Evolutionary conservation across 192 early-diverging fungal genomes (phyloP).

Genomic region (Spinellus fusiger): DNA sequence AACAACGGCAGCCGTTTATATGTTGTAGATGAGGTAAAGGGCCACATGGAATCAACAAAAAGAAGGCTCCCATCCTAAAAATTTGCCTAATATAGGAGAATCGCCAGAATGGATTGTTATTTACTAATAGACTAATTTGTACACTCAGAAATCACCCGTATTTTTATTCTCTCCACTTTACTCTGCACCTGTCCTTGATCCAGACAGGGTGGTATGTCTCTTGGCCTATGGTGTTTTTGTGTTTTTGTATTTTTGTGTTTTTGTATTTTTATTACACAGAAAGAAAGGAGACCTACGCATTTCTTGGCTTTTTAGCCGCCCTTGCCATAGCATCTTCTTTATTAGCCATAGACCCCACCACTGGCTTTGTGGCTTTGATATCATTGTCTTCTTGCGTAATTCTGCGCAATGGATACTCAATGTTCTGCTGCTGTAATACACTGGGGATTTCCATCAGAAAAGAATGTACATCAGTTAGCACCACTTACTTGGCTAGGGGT

Average conservation of each 20-base stretch:
- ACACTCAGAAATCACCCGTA: too few relatives aligned
- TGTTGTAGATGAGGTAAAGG: too few relatives aligned
- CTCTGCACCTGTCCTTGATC: too few relatives aligned
- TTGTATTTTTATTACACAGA: background rate
- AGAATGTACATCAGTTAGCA: background rate
- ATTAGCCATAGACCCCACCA: constrained; percentile 6
- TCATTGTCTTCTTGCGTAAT: constrained; percentile 53
- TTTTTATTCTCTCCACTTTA: too few relatives aligned
- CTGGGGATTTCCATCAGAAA: constrained; percentile 21
- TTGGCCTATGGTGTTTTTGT: background rate
- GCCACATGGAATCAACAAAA: too few relatives aligned
- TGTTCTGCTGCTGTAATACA: constrained; percentile 38
- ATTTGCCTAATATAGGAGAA: too few relatives aligned
- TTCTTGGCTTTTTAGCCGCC: constrained; percentile 26
- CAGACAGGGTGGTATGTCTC: too few relatives aligned
- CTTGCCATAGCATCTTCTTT: constrained; percentile 20
- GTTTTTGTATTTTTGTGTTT: background rate
- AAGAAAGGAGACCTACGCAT: background rate
- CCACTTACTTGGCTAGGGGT: constrained; percentile 47
- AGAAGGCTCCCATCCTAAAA: too few relatives aligned
- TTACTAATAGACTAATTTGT: too few relatives aligned
- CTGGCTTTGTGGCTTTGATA: constrained; percentile 35
- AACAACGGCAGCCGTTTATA: too few relatives aligned
- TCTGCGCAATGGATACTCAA: constrained; percentile 46
- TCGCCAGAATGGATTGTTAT: too few relatives aligned